Evolutionary conservation across 805 yeast genomes (phyloP).

Genomic region (Candida yuanshanica): DNA sequence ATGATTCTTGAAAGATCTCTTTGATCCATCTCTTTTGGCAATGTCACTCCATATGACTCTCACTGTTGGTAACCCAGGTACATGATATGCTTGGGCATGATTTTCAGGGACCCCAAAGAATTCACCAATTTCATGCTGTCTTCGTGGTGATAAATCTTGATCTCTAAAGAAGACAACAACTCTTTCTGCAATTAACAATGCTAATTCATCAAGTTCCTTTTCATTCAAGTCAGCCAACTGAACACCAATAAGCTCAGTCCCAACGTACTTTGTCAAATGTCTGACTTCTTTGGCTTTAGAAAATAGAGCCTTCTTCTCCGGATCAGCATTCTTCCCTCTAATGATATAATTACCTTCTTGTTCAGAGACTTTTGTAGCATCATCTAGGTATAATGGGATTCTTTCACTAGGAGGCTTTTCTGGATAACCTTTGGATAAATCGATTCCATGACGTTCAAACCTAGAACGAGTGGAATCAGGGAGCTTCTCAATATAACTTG

Average conservation of each 20-base stretch:
- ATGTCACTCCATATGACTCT: conserved; percentile 29
- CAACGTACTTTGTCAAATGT: conserved; percentile 40
- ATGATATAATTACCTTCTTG: not conserved
- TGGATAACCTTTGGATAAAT: conserved; percentile 35
- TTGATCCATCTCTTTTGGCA: conserved; percentile 22
- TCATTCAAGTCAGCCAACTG: conserved; percentile 38
- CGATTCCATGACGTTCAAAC: conserved; percentile 28
- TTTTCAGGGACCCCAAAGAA: conserved; percentile 40
- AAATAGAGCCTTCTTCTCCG: conserved; percentile 36
- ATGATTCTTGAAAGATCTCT: conserved; percentile 6
- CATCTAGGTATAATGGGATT: conserved; percentile 34
- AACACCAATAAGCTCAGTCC: conserved; percentile 45
- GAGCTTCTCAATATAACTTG: conserved; percentile 6
- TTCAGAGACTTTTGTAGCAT: conserved; percentile 31
- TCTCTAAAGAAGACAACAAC: conserved; percentile 41
- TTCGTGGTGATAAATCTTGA: conserved; percentile 27
- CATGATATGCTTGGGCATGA: conserved; percentile 32
- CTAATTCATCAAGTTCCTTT: conserved; percentile 42
- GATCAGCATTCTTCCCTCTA: conserved; percentile 29
- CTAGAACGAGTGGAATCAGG: conserved; percentile 24
- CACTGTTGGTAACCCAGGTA: conserved; percentile 26
- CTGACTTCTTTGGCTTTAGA: conserved; percentile 37
- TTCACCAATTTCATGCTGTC: conserved; percentile 37
- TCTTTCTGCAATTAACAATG: conserved; percentile 41
- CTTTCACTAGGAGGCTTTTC: conserved; percentile 24